phyloP scores from a whole-genome alignment of 345 rosid genomes.

The Salix koriyanagi region DNA sequence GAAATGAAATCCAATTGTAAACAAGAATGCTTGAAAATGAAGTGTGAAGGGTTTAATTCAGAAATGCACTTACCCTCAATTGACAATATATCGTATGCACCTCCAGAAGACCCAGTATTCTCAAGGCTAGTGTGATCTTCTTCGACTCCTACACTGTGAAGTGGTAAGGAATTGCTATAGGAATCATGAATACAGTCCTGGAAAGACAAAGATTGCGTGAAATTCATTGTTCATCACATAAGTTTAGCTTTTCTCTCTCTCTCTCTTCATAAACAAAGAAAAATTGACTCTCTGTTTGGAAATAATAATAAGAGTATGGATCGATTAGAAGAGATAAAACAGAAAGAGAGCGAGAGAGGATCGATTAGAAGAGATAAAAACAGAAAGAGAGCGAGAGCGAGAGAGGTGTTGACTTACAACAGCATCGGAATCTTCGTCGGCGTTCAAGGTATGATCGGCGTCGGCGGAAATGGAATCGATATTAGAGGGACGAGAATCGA shows the following conservation, averaged over 20 bases:
- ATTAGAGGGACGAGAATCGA: constrained; percentile 46
- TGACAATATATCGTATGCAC: constrained; percentile 46
- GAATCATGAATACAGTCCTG: constrained; percentile 80
- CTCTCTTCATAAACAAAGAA: too few species aligned
- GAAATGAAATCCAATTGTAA: too few species aligned
- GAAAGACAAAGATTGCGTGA: neutral
- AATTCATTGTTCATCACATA: too few species aligned
- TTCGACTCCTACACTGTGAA: constrained; percentile 54
- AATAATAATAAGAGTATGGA: too few species aligned
- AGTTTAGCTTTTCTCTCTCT: too few species aligned
- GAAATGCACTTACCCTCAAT: constrained; percentile 45
- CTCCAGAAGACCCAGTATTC: constrained; percentile 37
- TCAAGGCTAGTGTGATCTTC: constrained; percentile 60
- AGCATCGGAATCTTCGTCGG: constrained; percentile 45
- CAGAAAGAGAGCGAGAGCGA: neutral
- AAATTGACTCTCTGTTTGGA: too few species aligned
- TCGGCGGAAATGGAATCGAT: constrained; percentile 34
- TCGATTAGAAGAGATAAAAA: neutral
- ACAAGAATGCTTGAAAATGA: neutral
- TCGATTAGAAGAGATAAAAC: neutral
- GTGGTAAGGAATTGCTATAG: constrained; percentile 55
- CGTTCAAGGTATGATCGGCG: constrained; percentile 45
- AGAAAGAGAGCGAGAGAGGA: neutral
- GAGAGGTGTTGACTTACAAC: constrained; percentile 32
- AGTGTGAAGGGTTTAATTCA: neutral